Conservation (phyloP, 2,329 filamentous ascomycete species). For the Fusarium clavum region DNA sequence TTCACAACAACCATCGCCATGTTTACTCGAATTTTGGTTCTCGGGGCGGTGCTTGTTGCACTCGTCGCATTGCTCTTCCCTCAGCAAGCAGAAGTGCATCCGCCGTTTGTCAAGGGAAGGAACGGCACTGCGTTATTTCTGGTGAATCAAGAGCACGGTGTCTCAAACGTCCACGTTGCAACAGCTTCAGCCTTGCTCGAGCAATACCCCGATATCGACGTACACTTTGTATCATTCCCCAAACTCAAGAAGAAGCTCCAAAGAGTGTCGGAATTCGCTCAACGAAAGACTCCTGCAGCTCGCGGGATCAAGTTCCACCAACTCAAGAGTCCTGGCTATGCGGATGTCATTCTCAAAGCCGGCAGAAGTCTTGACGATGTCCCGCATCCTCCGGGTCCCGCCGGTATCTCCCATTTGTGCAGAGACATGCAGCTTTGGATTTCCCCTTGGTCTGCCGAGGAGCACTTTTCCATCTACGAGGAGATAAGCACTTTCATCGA, state of each 20-base stretch:
- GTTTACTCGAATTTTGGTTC: background rate
- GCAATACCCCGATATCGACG: constrained; percentile 47
- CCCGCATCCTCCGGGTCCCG: background rate
- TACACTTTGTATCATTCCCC: constrained; percentile 52
- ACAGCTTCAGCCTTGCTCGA: constrained; percentile 51
- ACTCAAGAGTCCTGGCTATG: background rate
- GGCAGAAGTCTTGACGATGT: constrained; percentile 10
- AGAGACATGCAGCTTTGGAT: constrained; percentile 24
- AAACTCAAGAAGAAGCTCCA: background rate
- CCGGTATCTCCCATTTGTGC: background rate
- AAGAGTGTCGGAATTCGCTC: background rate
- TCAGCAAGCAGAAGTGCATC: background rate
- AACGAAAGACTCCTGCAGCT: background rate
- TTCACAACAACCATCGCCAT: background rate
- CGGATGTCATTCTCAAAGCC: background rate
- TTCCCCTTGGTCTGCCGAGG: constrained; percentile 6
- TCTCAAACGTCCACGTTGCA: constrained; percentile 54
- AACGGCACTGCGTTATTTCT: constrained; percentile 9
- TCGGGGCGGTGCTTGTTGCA: background rate
- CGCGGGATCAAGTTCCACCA: background rate
- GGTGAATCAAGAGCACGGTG: constrained; percentile 45
- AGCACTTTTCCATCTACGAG: background rate
- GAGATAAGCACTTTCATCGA: background rate
- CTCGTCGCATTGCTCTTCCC: background rate
- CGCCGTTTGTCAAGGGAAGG: background rate